phyloP scores from a whole-genome alignment of 805 yeast species.

The Ogataea ganodermae region DNA sequence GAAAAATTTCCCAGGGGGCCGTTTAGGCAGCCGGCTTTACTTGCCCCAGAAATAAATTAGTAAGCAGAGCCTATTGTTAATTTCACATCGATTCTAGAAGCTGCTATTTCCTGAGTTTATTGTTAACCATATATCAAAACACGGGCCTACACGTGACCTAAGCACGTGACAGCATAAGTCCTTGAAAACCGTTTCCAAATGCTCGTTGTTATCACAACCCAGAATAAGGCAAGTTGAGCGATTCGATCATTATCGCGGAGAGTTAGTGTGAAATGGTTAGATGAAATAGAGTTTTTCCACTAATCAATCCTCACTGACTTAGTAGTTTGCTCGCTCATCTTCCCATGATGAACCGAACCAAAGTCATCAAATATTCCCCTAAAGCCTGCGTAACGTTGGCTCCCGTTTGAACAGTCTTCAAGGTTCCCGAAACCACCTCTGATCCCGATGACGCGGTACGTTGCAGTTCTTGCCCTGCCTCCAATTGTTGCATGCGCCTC shows the following conservation, averaged over 20 bases:
- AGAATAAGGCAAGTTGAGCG: too few relatives aligned
- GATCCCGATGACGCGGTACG: background rate
- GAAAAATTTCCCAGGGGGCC: background rate
- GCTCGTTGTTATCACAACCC: too few relatives aligned
- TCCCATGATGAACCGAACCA: background rate
- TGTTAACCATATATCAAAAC: too few relatives aligned
- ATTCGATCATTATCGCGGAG: too few relatives aligned
- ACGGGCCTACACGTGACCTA: background rate
- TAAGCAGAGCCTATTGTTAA: background rate
- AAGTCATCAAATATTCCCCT: background rate
- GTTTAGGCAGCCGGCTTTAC: too few relatives aligned
- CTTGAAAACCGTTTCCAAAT: too few relatives aligned
- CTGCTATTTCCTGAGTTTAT: too few relatives aligned
- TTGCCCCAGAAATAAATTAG: background rate
- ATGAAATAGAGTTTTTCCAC: too few relatives aligned
- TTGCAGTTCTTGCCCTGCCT: constrained; percentile 2
- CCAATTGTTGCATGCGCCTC: constrained; percentile 14
- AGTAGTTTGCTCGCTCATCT: too few relatives aligned
- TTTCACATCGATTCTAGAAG: background rate
- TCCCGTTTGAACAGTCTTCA: background rate
- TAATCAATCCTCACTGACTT: too few relatives aligned
- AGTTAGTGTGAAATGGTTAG: too few relatives aligned
- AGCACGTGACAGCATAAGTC: too few relatives aligned
- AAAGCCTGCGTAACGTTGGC: background rate
- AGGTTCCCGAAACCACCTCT: constrained; percentile 3